A percentile compares a stretch with the other conserved stretches of the same genome.
Evolutionary conservation across 2,329 filamentous ascomycete genomes (phyloP).

Genomic region (Fusarium illudens): DNA sequence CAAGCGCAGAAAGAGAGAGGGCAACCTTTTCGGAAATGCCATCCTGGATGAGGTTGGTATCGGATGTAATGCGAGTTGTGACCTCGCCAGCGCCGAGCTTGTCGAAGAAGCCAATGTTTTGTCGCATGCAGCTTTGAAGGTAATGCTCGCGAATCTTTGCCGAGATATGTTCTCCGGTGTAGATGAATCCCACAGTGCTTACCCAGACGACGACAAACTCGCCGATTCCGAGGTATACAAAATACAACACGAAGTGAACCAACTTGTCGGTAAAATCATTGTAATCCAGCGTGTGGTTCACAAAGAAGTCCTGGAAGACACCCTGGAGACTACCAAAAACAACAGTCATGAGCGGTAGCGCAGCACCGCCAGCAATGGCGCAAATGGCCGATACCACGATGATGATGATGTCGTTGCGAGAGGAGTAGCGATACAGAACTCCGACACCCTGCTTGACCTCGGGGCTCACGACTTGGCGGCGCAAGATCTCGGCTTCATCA

Average conservation of each 20-base stretch:
- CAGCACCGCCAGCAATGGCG: constrained; percentile 76
- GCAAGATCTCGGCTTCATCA: constrained; percentile 72
- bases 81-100: constrained; percentile 93
- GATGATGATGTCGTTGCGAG: constrained; percentile 69
- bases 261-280: constrained; percentile 68
- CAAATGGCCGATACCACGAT: constrained; percentile 68
- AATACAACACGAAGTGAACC: constrained; percentile 76
- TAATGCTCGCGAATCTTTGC: constrained; percentile 85
- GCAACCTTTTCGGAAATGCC: constrained; percentile 91
- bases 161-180: constrained; percentile 80
- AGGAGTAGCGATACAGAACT: constrained; percentile 76
- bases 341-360: constrained; percentile 81
- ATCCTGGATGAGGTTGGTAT: constrained; percentile 93
- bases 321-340: constrained; percentile 81
- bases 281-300: constrained; percentile 52
- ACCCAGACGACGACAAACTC: constrained; percentile 81
- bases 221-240: constrained; percentile 83
- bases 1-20: constrained; percentile 76
- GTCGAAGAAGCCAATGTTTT: constrained; percentile 94
- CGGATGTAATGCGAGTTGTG: constrained; percentile 91
- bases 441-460: constrained; percentile 70
- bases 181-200: constrained; percentile 89
- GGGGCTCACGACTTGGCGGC: constrained; percentile 72
- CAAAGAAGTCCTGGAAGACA: constrained; percentile 72
- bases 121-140: constrained; percentile 81